Base-by-base conservation (phyloP, 805 yeast genomes). In the Debaryomyces maramus region DNA sequence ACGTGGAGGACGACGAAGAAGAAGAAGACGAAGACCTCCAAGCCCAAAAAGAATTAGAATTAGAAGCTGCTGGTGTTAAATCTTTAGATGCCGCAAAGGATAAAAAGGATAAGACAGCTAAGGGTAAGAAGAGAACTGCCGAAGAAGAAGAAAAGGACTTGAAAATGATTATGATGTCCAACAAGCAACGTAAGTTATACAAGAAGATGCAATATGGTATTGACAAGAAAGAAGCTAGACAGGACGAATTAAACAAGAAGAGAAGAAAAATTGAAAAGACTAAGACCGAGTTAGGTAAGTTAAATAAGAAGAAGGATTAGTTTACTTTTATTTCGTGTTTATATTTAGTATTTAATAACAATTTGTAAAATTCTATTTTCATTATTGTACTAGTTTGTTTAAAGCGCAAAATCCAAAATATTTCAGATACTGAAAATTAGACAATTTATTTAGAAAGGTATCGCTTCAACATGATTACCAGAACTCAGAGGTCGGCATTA, bases 121-220 rank as follows among this genome's bases (percentile, higher is more conserved):
- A 62, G 61, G 61, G 54, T 46, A 65, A 65, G 48, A 61, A 74
- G 43, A 77, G 74, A 48, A 77, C 72, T 45, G 78, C 78, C 34
- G 85, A 80, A 47, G 80, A 69, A 32, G 90, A 85, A 70, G 97
- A 89, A 63, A 87, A 88, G 70, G 93, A 90, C 50, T 79, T 91
- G 72, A 87, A 87, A 73, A 82, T 81, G 83, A 88, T 89, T 58
- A 91, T 93, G 99, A 91, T 93, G 99, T 78, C 91, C 53, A 89
- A 89, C 72, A 93, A 91, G 67, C 96, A 91, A 71, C 86, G 89
- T 75, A 88, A 87, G 65, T 73, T 90, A 50, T 93, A 93, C 75
- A 85, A 85, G 73, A 86, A 86, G 82, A 88, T 91, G 95, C 93
- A 88, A 70, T 83, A 88, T 62, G 91, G 96, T 43, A 80, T 86